Evolutionary conservation across 495 filamentous ascomycete genomes (phyloP), one percentile per base, ranked within the genome.

Genomic region (Aspergillus cavernicola): DNA sequence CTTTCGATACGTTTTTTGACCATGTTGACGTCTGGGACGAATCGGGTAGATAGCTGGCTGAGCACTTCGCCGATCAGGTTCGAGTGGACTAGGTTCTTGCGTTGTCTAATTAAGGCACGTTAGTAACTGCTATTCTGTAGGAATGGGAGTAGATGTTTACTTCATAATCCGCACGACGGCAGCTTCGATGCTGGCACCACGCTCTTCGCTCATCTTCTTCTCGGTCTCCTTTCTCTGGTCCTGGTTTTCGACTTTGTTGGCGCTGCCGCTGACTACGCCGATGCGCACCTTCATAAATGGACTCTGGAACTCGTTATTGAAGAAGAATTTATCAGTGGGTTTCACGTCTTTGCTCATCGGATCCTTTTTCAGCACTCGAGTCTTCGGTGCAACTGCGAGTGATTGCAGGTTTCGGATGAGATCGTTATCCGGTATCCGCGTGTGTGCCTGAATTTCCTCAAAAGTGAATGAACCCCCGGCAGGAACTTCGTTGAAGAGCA

Each of bases 91-190:
- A 95, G 78, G 39, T 84, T 76, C 63, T 96, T 97, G 42, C 93
- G 89, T 84, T 95, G 89, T 72, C 93, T 98, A 26, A 11, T 92
- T 98, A 26, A 11, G 13, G 1, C 18, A 35, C 13, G 29, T 46
- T 26, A 31, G 26, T 23, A 47, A 23, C 20, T 23, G 53, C 15
- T 40, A 10, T 13, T 12, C 6, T 6, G 41, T 26, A 42, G 20
- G 32, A 52, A 48, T 31, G 13, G 42, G 18, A 36, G 38, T 32
- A 23, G 28, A 11, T 31, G 77, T 82, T 60, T 80, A 96, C 92
- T 96, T 96, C 92, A 97, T 97, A 63, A 92, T 95, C 13, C 92
- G 77, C 32, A 99, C 95, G 50, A 99, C 74, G 5, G 90, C 90
- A 33, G 93, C 91, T 63, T 97, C 93, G 43, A 96, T 87, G 16